phyloP scores from a whole-genome alignment of 1,139 yeast species.

The Insectozyma bohioensis region DNA sequence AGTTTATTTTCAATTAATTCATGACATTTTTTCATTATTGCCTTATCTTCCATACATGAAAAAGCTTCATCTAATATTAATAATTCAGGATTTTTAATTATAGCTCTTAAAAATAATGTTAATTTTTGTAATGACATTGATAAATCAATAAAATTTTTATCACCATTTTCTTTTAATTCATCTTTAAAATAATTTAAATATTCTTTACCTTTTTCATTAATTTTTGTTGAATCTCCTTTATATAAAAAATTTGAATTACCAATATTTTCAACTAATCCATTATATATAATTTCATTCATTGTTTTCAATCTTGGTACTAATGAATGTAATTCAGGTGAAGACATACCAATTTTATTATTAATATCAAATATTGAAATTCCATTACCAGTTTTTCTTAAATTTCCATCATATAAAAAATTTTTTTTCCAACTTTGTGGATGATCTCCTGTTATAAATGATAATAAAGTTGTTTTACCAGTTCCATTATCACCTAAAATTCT shows the following conservation, averaged over 20 bases:
- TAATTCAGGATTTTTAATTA: slow-evolving; percentile 73
- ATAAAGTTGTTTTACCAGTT: slow-evolving; percentile 85
- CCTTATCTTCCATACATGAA: slow-evolving; percentile 77
- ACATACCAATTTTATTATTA: slow-evolving; percentile 77
- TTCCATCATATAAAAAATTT: slow-evolving; percentile 62
- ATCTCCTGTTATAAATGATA: slow-evolving; percentile 85
- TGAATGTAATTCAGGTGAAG: slow-evolving; percentile 91
- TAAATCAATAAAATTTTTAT: slow-evolving; percentile 50
- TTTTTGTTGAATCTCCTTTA: slow-evolving; percentile 17
- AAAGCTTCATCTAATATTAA: slow-evolving; percentile 90
- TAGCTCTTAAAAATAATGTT: slow-evolving; percentile 69
- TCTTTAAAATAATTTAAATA: slow-evolving; percentile 27
- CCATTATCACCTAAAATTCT: slow-evolving; percentile 90
- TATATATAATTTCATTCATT: slow-evolving; percentile 60
- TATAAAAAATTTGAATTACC: slow-evolving; percentile 54
- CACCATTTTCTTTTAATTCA: slow-evolving; percentile 28
- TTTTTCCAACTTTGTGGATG: slow-evolving; percentile 96
- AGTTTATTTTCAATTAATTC: slow-evolving; percentile 52
- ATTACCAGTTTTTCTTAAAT: slow-evolving; percentile 67
- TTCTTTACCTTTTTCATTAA: slow-evolving; percentile 15
- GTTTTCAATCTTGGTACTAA: slow-evolving; percentile 63
- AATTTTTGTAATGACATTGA: slow-evolving; percentile 77
- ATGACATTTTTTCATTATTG: slow-evolving; percentile 64
- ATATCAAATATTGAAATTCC: slow-evolving; percentile 74
- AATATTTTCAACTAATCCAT: slow-evolving; percentile 61